Percentiles rank a stretch among this genome's conserved stretches.
These are phyloP conservation scores for Microstegium vimineum DNA, from an alignment of 176 grass and related monocot genomes.

Conservation along the genomic window DNA sequence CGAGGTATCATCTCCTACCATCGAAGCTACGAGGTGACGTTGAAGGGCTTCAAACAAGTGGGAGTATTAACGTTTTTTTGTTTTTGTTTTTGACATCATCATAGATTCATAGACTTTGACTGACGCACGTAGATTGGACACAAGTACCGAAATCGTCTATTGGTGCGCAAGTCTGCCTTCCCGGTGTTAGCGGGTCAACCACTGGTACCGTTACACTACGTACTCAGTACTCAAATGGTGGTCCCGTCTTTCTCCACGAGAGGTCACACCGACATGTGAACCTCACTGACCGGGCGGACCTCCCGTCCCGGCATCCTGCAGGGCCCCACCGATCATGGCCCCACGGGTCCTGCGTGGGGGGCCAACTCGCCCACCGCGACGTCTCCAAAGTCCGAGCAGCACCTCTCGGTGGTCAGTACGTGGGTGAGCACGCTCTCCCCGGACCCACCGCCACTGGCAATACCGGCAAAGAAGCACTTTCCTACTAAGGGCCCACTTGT, in stretches of 20 bases:
- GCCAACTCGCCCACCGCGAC: too few species aligned
- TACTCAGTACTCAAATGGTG: not conserved
- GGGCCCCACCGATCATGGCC: not conserved
- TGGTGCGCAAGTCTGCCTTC: not conserved
- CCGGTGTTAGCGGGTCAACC: not conserved
- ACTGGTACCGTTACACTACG: too few species aligned
- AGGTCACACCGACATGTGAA: not conserved
- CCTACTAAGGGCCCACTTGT: not conserved
- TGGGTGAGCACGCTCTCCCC: not conserved
- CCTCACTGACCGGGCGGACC: not conserved
- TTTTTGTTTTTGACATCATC: too few species aligned
- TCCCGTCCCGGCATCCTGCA: too few species aligned
- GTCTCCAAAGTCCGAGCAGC: not conserved
- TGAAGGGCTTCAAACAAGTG: too few species aligned
- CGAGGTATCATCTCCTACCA: too few species aligned
- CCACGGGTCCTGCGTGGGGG: not conserved
- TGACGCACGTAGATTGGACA: not conserved
- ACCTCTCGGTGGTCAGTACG: not conserved
- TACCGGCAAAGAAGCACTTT: not conserved
- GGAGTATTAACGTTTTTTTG: too few species aligned
- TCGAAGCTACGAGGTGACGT: too few species aligned
- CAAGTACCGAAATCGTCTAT: not conserved
- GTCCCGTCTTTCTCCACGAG: not conserved
- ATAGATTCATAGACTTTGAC: not conserved
- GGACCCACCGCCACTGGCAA: not conserved